Evolutionary conservation across 371 early-diverging fungal genomes (phyloP).

Genomic region (Mortierella sp.): DNA sequence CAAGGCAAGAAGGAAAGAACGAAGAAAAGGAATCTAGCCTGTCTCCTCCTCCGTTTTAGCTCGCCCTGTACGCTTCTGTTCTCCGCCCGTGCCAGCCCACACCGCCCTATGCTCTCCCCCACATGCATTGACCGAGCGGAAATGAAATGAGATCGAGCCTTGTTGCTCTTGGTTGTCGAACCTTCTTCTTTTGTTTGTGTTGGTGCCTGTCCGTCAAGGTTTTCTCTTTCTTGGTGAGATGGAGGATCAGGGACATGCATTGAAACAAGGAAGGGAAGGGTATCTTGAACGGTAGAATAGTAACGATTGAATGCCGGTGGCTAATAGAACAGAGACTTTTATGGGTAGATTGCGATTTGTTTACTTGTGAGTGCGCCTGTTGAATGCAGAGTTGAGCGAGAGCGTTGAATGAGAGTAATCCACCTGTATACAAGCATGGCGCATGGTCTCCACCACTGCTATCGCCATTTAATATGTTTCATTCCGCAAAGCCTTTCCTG

Average conservation of each 20-base stretch:
- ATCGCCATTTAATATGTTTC: neutral
- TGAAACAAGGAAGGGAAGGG: neutral
- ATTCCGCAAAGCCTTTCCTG: slow-evolving; percentile 14
- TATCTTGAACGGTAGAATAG: neutral
- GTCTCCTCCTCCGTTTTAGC: neutral
- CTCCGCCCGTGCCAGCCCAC: neutral
- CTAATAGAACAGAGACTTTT: neutral
- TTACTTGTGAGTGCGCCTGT: neutral
- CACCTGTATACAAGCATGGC: neutral
- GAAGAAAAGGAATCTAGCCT: neutral
- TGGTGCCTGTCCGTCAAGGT: neutral
- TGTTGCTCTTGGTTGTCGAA: neutral
- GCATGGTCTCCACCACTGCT: slow-evolving; percentile 4
- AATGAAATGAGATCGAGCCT: slow-evolving; percentile 7
- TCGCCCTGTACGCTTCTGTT: neutral
- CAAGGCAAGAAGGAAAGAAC: neutral
- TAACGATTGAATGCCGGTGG: neutral
- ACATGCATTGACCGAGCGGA: slow-evolving; percentile 12
- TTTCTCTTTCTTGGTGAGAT: neutral
- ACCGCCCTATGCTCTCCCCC: slow-evolving; percentile 6
- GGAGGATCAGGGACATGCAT: neutral
- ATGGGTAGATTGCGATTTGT: neutral
- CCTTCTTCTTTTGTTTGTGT: neutral
- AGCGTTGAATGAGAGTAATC: too few species aligned
- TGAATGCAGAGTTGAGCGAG: too few species aligned